Base-by-base conservation (phyloP, 352 stramenopile genomes). In the Pythium brachiatum region DNA sequence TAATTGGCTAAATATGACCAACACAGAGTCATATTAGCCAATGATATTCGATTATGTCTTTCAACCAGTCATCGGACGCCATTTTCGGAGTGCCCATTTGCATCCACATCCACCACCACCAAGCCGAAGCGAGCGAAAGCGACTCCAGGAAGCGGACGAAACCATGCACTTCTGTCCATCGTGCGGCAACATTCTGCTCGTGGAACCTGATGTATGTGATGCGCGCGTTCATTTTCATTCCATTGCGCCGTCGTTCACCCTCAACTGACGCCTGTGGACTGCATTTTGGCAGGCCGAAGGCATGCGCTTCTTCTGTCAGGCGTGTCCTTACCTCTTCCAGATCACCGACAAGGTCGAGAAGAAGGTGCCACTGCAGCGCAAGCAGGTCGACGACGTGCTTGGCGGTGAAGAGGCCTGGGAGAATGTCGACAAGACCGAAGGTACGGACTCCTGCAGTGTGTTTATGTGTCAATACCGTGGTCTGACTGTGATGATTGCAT, bases 331-430 rank as follows among this genome's bases (percentile, higher is more conserved):
- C 66, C 67, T 95, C 66, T 94, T 90, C 71, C 82, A 94, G 68
- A 94, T 96, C 67, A 81, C 88, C 54, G 80, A 90, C 15, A 92
- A 92, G 68, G 83, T 95, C 20, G 82, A 94, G 73, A 96, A 95
- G 76, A 94, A 91, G 53, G 84, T 95, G 59, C 83, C 85, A 25
- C 68, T 98, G 41, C 92, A 98, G 69, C 86, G 94, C 58, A 99
- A 99, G 78, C 89, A 98, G 66, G 96, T 99, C 26, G 97, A 99
- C 76, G 97, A 99, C 78, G 97, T 99, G 57, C 81, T 99, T 25
- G 97, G 97, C 46, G 97, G 97, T 27, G 94, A 96, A 27, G 89
- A 97, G 61, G 97, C 97, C 6, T 99, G 97, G 97, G 94, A 99
- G 68, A 99, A 99, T 75, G 97, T 99, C 38, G 96, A 99, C 78